Evolutionary conservation across 495 filamentous ascomycete genomes (phyloP), one percentile per base, ranked within the genome.

Genomic region (Choiromyces venosus): DNA sequence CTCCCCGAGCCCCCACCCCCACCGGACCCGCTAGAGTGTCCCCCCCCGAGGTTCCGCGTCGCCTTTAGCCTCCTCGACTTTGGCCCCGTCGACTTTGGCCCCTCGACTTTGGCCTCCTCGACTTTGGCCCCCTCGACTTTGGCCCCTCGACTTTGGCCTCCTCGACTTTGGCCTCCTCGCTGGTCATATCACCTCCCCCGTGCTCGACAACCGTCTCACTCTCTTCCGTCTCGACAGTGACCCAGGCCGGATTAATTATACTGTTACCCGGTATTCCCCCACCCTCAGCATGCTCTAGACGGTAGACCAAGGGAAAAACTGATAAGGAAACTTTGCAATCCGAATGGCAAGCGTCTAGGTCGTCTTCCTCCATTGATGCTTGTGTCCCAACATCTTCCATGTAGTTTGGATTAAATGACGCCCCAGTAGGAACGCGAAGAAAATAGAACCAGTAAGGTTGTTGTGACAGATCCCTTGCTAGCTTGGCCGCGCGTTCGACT

Each of bases 231-330:
- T 52, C 46, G 8, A 52, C 21, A 25, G 46, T 52, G 5, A 52
- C 46, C 46, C 46, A 52, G 25, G 21, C 46, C 46, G 5, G 21
- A 3, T 52, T 25, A 52, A 52, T 25, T 8, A 52, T 3, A 52
- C n/a, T 0, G 46, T 2, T 2, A 2, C 3, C 8, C 3, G 2
- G 19, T 9, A 1, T 1, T 5, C n/a, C 1, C 1, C 6, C n/a
- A 10, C n/a, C 8, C 46, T 52, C 46, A 52, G 25, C 46, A 12
- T 2, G 46, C 46, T 52, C 21, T 8, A 4, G 21, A n/a, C 46
- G 46, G 8, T 10, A 10, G 21, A 52, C 46, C n/a, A 21, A 25
- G 46, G 46, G 46, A 52, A 52, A 52, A 25, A n/a, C 46, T 8
- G 46, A 25, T 25, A 52, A 10, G 8, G 46, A 52, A n/a, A 52